Evolutionary conservation across 1,139 yeast species (phyloP).

Genomic region (Hemisphaericaspora subhashii): DNA sequence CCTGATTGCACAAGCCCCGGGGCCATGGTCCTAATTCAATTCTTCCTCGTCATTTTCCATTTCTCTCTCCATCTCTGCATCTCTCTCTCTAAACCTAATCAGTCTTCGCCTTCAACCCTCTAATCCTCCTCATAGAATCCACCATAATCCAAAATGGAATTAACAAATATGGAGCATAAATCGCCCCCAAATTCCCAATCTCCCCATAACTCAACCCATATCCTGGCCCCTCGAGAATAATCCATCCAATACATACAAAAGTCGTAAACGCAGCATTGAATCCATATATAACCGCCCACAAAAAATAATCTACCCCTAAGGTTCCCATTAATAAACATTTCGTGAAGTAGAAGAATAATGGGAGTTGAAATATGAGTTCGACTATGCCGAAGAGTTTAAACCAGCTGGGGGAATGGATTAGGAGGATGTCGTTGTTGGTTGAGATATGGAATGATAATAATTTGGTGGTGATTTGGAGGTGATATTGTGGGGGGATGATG

Average conservation of each 20-base stretch:
- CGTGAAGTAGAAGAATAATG: constrained; percentile 59
- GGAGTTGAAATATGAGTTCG: constrained; percentile 75
- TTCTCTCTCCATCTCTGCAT: no score
- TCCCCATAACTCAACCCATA: constrained; percentile 32
- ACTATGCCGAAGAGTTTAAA: constrained; percentile 65
- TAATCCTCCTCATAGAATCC: constrained; percentile 29
- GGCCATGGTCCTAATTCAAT: no score
- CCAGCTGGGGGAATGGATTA: constrained; percentile 62
- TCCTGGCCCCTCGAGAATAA: constrained; percentile 30
- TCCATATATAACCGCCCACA: constrained; percentile 64
- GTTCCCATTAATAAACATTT: constrained; percentile 16
- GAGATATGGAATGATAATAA: constrained; percentile 59
- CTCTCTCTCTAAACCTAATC: neutral
- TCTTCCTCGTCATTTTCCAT: no score
- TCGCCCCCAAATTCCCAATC: constrained; percentile 40
- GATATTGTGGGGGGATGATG: constrained; percentile 57
- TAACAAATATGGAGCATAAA: constrained; percentile 68
- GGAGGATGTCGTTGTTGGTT: constrained; percentile 68
- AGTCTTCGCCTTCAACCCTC: neutral
- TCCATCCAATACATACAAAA: constrained; percentile 56
- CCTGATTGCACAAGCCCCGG: no score
- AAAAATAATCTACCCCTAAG: constrained; percentile 35
- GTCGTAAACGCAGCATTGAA: constrained; percentile 78
- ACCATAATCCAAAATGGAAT: constrained; percentile 59
- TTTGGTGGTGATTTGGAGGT: constrained; percentile 44